Conservation (phyloP, 768 basidiomycete genomes). For the Guyanaporus albipodus region DNA sequence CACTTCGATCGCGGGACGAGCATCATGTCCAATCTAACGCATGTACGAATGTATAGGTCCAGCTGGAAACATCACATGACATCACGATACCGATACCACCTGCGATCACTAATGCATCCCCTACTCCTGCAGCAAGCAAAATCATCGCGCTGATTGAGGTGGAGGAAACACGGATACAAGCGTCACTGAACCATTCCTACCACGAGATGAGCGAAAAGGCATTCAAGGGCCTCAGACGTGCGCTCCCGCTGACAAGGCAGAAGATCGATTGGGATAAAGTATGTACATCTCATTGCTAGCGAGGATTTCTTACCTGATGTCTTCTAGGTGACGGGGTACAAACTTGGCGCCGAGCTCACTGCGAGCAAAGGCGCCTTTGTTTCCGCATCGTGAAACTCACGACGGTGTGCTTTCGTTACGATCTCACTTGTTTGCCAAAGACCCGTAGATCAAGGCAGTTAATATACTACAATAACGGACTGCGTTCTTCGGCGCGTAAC, state of each 20-base stretch:
- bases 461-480: background rate
- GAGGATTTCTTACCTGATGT: background rate
- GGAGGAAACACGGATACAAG: constrained; percentile 79
- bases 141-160: constrained; percentile 77
- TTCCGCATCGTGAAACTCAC: constrained; percentile 19
- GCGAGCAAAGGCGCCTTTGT: constrained; percentile 58
- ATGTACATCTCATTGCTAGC: constrained; percentile 6
- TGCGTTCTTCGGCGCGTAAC: background rate
- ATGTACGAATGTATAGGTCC: constrained; percentile 54
- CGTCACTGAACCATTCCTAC: constrained; percentile 76
- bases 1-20: background rate
- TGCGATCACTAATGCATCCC: constrained; percentile 49
- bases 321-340: constrained; percentile 54
- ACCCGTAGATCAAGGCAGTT: background rate
- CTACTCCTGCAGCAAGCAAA: constrained; percentile 56
- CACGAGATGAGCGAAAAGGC: constrained; percentile 90
- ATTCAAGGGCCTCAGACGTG: constrained; percentile 87
- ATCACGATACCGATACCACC: constrained; percentile 61
- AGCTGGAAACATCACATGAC: constrained; percentile 74
- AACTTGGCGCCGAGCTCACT: constrained; percentile 71
- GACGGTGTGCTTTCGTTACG: background rate
- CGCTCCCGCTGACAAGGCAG: constrained; percentile 86
- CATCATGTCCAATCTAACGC: background rate
- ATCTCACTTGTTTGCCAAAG: background rate
- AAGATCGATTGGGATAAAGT: constrained; percentile 98